A percentile compares a stretch with the other conserved stretches of the same genome.
phyloP scores from a whole-genome alignment of 192 early-diverging fungal genomes.

The Chytriomyces hyalinus region DNA sequence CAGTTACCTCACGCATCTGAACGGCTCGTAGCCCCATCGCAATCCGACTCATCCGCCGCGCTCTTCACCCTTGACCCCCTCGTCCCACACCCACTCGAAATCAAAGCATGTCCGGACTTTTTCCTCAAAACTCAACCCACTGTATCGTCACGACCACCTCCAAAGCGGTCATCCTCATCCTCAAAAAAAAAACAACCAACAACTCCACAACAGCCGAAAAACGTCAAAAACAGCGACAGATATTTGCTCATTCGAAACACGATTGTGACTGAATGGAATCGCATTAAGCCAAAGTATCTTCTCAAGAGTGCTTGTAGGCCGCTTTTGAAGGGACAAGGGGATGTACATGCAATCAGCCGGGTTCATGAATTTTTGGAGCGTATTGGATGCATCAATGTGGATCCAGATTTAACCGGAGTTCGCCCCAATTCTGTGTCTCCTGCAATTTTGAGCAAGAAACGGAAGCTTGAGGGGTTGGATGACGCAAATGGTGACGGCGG shows the following conservation, averaged over 20 bases:
- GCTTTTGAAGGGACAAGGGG: slow-evolving; percentile 81
- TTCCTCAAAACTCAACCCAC: slow-evolving; percentile 33
- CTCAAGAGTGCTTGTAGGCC: slow-evolving; percentile 81
- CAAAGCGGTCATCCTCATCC: slow-evolving; percentile 47
- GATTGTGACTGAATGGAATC: slow-evolving; percentile 80
- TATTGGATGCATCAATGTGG: slow-evolving; percentile 79
- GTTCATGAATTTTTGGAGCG: slow-evolving; percentile 85
- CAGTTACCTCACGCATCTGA: no score
- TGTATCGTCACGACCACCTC: not conserved
- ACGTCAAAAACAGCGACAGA: slow-evolving; percentile 83
- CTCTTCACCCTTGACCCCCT: slow-evolving; percentile 19
- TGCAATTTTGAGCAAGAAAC: not conserved
- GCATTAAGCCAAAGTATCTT: slow-evolving; percentile 65
- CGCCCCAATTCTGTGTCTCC: not conserved
- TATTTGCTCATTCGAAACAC: slow-evolving; percentile 89
- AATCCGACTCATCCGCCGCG: slow-evolving; percentile 1
- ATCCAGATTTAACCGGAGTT: slow-evolving; percentile 24
- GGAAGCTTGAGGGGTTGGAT: not conserved
- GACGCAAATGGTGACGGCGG: not conserved
- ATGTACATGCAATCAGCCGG: slow-evolving; percentile 90
- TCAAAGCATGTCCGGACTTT: slow-evolving; percentile 45
- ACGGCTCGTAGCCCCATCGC: no score
- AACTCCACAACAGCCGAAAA: not conserved
- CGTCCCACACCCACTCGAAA: slow-evolving; percentile 46
- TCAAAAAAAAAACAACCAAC: slow-evolving; percentile 25